phyloP scores from a whole-genome alignment of 1,139 yeast genomes.

The Hemisphaericaspora subhashii region DNA sequence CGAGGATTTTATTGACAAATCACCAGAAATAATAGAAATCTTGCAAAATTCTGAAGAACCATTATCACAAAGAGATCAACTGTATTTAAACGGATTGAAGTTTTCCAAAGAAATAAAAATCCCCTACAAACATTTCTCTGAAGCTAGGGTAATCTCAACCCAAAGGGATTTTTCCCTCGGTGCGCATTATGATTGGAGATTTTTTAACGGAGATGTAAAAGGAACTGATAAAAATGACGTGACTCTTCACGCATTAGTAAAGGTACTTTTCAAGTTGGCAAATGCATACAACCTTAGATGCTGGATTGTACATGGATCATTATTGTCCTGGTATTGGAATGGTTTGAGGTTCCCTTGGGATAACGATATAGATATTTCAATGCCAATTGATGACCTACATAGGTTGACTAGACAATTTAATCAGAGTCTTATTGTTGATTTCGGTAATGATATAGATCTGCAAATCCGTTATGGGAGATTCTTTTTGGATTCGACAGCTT shows the following conservation, averaged over 20 bases:
- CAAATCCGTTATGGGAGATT: slow-evolving; percentile 34
- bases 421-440: slow-evolving; percentile 41
- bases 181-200: slow-evolving; percentile 48
- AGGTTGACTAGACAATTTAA: slow-evolving; percentile 39
- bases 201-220: slow-evolving; percentile 38
- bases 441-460: slow-evolving; percentile 23
- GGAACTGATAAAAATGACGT: slow-evolving; percentile 25
- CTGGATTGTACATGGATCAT: slow-evolving; percentile 55
- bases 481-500: slow-evolving; percentile 43
- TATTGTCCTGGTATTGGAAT: slow-evolving; percentile 57
- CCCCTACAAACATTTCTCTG: slow-evolving; percentile 51
- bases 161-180: slow-evolving; percentile 32
- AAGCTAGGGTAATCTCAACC: slow-evolving; percentile 40
- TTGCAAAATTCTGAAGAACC: slow-evolving; percentile 8
- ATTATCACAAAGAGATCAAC: slow-evolving; percentile 14
- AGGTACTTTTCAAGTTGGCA: slow-evolving; percentile 36
- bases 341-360: slow-evolving; percentile 58
- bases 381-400: slow-evolving; percentile 50
- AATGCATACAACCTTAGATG: slow-evolving; percentile 24
- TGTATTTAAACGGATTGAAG: slow-evolving; percentile 16
- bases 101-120: slow-evolving; percentile 9
- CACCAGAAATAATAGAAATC: slow-evolving; percentile 15
- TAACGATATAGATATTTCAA: slow-evolving; percentile 54
- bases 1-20: slow-evolving; percentile 25
- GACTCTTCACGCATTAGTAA: slow-evolving; percentile 28